Base-by-base conservation (phyloP, 768 basidiomycete species). In the Trametopsis cervina region DNA sequence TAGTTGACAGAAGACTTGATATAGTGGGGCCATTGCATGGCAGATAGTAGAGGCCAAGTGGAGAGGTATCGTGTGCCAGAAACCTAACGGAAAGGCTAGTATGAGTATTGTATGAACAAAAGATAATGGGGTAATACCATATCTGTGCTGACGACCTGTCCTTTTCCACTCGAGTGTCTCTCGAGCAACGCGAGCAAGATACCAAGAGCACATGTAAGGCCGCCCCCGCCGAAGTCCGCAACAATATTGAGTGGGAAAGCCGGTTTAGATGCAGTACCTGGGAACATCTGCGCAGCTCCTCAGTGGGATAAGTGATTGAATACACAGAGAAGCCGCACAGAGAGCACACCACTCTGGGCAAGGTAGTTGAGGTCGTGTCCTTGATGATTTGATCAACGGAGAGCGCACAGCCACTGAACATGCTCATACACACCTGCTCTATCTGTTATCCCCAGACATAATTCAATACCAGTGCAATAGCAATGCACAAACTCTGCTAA, bases 291-390 rank as follows among this genome's bases (percentile, higher is more conserved):
- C 2, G 24, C 13, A 22, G n/a, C 36, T 9, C 20, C 3, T 49
- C 7, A 42, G 42, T 17, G 44, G 23, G 25, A 22, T 26, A 20
- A 4, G 24, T 36, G 3, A 33, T 2, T 7, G 35, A 10, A 18
- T 27, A 2, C 11, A 46, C 2, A 20, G 39, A 18, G 5, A 57
- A 67, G 43, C 53, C 70, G 24, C 54, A 86, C 85, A 7, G 85
- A 77, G 7, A 90, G 65, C 2, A 84, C 72, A 0, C 89, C 89
- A 50, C 84, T 88, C 26, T 87, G 69, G 13, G 89, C 88, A 11
- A 89, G 73, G 60, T 89, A 91, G 62, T 90, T 91, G 47, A 91
- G 76, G 59, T 92, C 89, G 59, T 92, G 89, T 15, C 89, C 89
- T 81, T 17, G 10, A 36, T 17, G 13, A 26, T 10, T 17, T 4